phyloP scores from a whole-genome alignment of 1,284 basidiomycete species.

The Ganoderma leucocontextum region DNA sequence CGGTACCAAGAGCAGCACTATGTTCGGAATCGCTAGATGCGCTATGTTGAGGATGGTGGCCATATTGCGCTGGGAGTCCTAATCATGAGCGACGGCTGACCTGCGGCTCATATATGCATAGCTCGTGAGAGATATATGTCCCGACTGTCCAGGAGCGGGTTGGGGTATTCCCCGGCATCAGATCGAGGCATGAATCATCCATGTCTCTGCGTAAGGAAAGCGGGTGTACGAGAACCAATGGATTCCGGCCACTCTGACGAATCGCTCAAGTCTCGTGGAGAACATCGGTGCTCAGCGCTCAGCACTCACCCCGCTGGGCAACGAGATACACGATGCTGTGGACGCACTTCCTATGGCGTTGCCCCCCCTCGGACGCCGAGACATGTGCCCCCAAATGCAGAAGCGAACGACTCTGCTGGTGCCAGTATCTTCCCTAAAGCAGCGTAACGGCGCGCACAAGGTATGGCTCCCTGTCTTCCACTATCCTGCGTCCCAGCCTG shows the following conservation, averaged over 20 bases:
- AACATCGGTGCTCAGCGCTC: no score
- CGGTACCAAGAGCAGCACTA: background rate
- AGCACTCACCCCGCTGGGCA: no score
- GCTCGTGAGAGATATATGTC: background rate
- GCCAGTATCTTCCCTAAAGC: no score
- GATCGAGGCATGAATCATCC: background rate
- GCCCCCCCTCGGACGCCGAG: no score
- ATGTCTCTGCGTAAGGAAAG: background rate
- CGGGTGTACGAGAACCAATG: background rate
- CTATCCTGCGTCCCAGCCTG: background rate
- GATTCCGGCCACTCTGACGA: background rate
- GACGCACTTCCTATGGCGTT: no score
- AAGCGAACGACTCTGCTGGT: no score
- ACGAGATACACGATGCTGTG: no score
- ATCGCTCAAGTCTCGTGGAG: background rate
- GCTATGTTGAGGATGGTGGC: background rate
- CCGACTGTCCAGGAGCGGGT: no score
- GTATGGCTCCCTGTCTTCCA: no score
- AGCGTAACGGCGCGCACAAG: no score
- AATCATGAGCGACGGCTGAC: background rate
- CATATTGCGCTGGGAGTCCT: background rate
- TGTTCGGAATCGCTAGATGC: background rate
- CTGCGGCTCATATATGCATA: background rate
- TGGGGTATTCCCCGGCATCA: background rate
- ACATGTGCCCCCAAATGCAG: no score